Conservation (phyloP, 1,284 basidiomycete genomes). For the Rhizoctonia solani region DNA sequence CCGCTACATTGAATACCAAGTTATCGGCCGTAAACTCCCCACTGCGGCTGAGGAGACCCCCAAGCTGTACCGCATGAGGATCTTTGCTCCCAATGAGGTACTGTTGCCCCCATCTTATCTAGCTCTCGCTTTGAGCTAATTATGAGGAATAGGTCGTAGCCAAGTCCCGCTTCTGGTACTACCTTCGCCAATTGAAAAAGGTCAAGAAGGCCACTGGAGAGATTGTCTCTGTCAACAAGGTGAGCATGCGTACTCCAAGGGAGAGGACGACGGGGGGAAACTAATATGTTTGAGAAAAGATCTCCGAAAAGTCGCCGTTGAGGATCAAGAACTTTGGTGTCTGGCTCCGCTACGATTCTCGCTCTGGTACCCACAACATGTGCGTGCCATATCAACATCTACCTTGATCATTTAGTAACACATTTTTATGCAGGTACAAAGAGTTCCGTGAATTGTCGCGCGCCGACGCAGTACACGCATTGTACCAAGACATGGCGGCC, state of each 20-base stretch:
- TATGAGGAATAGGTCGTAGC: conserved; percentile 68
- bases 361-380: conserved; percentile 98
- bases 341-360: conserved; percentile 99
- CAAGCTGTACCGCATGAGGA: conserved; percentile 99
- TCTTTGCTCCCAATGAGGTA: conserved; percentile 95
- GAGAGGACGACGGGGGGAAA: too few species aligned
- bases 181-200: conserved; percentile 97
- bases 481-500: conserved; percentile 99
- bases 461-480: conserved; percentile 92
- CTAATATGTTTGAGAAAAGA: conserved; percentile 56
- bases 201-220: conserved; percentile 99
- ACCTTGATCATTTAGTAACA: neutral
- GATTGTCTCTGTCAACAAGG: conserved; percentile 97
- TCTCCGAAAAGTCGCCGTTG: conserved; percentile 94
- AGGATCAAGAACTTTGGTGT: conserved; percentile 99
- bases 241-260: conserved; percentile 52
- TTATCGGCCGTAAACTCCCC: conserved; percentile 96
- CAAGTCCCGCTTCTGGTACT: conserved; percentile 99
- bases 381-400: conserved; percentile 50
- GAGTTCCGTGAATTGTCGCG: conserved; percentile 97
- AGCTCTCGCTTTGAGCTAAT: neutral
- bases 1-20: conserved; percentile 83
- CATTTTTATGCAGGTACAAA: conserved; percentile 46
- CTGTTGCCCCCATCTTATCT: neutral
- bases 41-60: conserved; percentile 91